Evolutionary conservation across 2,329 filamentous ascomycete genomes (phyloP).

Genomic region (Pseudopithomyces maydicus): DNA sequence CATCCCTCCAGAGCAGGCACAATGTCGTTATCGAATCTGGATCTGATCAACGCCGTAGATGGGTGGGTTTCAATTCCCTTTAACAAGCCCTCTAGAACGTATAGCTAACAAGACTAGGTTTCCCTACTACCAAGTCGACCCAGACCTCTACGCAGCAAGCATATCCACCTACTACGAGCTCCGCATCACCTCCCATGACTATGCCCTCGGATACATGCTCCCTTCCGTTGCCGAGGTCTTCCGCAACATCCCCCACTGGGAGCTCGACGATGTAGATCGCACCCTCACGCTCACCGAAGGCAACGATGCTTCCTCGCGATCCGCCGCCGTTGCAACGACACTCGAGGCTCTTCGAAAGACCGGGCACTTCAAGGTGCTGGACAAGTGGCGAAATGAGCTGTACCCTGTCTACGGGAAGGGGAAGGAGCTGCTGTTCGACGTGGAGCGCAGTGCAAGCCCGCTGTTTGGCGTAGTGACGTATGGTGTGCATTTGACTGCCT

Average conservation of each 20-base stretch:
- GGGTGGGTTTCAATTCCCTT: slow-evolving; percentile 40
- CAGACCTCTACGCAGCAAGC: slow-evolving; percentile 60
- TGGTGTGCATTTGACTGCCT: slow-evolving; percentile 50
- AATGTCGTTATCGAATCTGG: slow-evolving; percentile 55
- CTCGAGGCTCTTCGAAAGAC: slow-evolving; percentile 70
- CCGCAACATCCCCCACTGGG: slow-evolving; percentile 63
- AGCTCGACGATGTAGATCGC: slow-evolving; percentile 62
- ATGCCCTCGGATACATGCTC: slow-evolving; percentile 63
- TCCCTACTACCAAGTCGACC: slow-evolving; percentile 70
- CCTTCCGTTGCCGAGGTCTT: slow-evolving; percentile 65
- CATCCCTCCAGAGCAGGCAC: background rate
- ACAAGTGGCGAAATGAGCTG: slow-evolving; percentile 49
- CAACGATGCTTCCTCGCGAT: slow-evolving; percentile 67
- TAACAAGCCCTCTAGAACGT: too few relatives aligned
- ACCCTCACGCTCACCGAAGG: slow-evolving; percentile 69
- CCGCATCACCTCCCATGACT: slow-evolving; percentile 69
- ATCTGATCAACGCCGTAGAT: slow-evolving; percentile 63
- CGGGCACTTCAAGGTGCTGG: slow-evolving; percentile 73
- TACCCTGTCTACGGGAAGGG: slow-evolving; percentile 48
- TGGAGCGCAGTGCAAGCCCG: slow-evolving; percentile 50
- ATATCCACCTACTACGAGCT: slow-evolving; percentile 65
- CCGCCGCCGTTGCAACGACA: slow-evolving; percentile 60
- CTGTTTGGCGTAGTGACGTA: slow-evolving; percentile 52
- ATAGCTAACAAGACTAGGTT: slow-evolving; percentile 65
- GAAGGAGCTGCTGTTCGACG: slow-evolving; percentile 48